Percentiles rank a stretch among this genome's conserved stretches.
Evolutionary conservation across 768 basidiomycete genomes (phyloP).

Genomic region (Phlebiopsis gigantea): DNA sequence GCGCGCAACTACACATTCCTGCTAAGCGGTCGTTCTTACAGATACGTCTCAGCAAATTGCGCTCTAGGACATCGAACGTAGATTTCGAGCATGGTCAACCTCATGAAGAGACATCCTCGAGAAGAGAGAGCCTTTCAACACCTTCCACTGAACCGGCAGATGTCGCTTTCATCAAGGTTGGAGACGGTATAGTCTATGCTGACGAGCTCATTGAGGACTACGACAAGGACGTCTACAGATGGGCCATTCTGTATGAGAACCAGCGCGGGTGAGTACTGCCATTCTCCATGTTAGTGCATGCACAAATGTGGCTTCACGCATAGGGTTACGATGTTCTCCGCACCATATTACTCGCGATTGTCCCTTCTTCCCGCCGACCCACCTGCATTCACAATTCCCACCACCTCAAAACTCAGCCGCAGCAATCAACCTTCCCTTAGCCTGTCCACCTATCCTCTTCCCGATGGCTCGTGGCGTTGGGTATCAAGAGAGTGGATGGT

Average conservation of each 20-base stretch:
- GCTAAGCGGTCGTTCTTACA: conserved; percentile 23
- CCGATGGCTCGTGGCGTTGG: conserved; percentile 80
- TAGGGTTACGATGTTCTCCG: conserved; percentile 65
- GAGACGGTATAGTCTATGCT: conserved; percentile 3
- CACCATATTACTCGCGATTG: conserved; percentile 63
- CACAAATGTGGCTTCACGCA: background rate
- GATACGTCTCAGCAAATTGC: background rate
- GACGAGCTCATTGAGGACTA: conserved; percentile 15
- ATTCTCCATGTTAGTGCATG: background rate
- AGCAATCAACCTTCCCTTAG: conserved; percentile 50
- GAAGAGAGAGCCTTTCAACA: background rate
- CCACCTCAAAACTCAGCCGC: conserved; percentile 29
- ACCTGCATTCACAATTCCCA: conserved; percentile 63
- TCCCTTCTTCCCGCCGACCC: conserved; percentile 72
- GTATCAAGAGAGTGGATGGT: conserved; percentile 81
- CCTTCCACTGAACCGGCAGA: background rate
- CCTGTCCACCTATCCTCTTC: conserved; percentile 62
- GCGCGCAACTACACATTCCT: conserved; percentile 42
- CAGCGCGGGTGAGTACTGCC: conserved; percentile 59
- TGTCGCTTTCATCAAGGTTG: conserved; percentile 13
- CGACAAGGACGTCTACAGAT: conserved; percentile 55
- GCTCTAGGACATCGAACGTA: background rate
- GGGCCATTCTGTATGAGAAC: conserved; percentile 80
- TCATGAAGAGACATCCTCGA: background rate
- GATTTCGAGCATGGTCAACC: background rate